Conservation (phyloP, 2,329 filamentous ascomycete genomes). For the Microdochium bolleyi region DNA sequence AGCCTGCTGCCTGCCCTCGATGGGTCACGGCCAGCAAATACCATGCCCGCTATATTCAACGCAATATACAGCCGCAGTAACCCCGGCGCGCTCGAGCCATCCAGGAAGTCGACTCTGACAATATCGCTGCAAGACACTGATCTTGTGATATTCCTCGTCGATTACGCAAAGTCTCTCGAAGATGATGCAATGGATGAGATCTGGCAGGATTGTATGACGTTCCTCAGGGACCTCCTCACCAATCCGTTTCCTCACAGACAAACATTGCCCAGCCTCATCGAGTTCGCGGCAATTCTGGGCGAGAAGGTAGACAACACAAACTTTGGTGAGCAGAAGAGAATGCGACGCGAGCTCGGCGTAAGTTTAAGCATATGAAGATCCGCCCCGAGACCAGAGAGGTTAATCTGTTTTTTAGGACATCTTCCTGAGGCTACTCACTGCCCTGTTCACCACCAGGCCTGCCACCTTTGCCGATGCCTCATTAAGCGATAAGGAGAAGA, state of each 20-base stretch:
- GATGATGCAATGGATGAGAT: conserved; percentile 98
- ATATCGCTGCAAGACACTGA: conserved; percentile 77
- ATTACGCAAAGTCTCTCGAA: conserved; percentile 83
- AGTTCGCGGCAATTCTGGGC: conserved; percentile 83
- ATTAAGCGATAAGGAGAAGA: conserved; percentile 31
- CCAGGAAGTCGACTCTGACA: conserved; percentile 80
- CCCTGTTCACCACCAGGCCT: conserved; percentile 88
- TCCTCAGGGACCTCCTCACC: conserved; percentile 78
- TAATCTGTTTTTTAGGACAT: conserved; percentile 58
- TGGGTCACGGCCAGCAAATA: conserved; percentile 82
- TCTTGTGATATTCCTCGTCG: conserved; percentile 79
- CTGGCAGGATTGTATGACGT: conserved; percentile 89
- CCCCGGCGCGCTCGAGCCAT: conserved; percentile 67
- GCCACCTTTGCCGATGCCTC: conserved; percentile 57
- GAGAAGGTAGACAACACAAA: conserved; percentile 97
- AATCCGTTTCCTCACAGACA: conserved; percentile 95
- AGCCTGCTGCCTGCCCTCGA: conserved; percentile 86
- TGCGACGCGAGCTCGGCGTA: conserved; percentile 83
- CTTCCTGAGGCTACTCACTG: conserved; percentile 78
- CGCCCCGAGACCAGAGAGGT: conserved; percentile 3
- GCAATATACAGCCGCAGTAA: conserved; percentile 93
- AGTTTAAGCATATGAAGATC: conserved; percentile 23
- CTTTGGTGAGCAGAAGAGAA: conserved; percentile 87
- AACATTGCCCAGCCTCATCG: conserved; percentile 74
- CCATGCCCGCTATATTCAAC: conserved; percentile 90